Evolutionary conservation across 192 early-diverging fungal genomes (phyloP), one percentile per base, ranked within the genome.

Genomic region (Podochytrium sp.): DNA sequence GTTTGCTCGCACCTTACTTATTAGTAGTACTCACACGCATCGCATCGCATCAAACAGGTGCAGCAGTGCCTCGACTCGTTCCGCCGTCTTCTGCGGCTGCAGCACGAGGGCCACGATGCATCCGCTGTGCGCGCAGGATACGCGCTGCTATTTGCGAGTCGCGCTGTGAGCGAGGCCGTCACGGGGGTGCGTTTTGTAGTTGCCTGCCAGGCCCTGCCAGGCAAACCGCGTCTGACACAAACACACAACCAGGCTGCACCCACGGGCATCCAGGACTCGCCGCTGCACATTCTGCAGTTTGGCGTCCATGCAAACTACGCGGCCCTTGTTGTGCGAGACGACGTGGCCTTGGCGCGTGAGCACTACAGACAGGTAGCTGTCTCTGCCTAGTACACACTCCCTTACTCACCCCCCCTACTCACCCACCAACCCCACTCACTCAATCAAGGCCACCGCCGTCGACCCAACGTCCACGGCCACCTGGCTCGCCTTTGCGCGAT

Each of bases 251-350:
- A 27, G 14, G 32, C 55, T 10, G 10, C 32, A 25, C 14, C 55
- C 6, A 20, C 59, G 12, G 35, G 30, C 38, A 29, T 39, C 50
- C 23, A 35, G 18, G 47, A 32, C 35, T 51, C 47, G 5, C 66
- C 47, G 7, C 10, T 55, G 10, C 66, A 55, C 66, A 33, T 51
- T 20, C 53, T 69, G n/a, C 66, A 55, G 12, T 55, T 55, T 33
- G 66, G 30, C 2, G 66, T 55, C 18, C 49, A 69, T 29, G 30
- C 14, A 10, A 55, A 51, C 33, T 69, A 55, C 35, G 66, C 66
- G 4, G 12, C n/a, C 16, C 34, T 55, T 35, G 32, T 69, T 4
- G n/a, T 7, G 16, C 14, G 23, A 12, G 25, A 14, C 27, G 51
- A 69, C 49, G 7, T 25, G 10, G 10, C 16, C n/a, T 6, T 25